Percentiles rank a stretch among this genome's conserved stretches.
Conservation (phyloP, 768 basidiomycete genomes). For the Gymnopilus junonius region DNA sequence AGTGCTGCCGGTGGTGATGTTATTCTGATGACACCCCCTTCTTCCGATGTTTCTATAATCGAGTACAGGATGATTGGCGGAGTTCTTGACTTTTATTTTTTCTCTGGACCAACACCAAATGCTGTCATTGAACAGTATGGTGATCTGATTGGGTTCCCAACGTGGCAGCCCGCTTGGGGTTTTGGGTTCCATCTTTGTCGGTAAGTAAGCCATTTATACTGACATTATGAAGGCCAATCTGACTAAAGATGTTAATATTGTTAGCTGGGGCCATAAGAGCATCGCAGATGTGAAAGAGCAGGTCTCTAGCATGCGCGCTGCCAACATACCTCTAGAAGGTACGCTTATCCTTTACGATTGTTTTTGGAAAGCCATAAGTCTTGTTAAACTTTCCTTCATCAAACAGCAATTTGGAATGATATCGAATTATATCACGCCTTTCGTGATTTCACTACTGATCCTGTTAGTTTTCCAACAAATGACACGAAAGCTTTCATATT, state of each 20-base stretch:
- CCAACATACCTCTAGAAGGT: constrained; percentile 81
- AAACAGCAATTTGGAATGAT: constrained; percentile 73
- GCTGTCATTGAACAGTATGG: constrained; percentile 76
- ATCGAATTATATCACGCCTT: constrained; percentile 74
- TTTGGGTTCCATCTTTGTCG: constrained; percentile 27
- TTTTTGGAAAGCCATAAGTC: not conserved
- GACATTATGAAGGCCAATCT: not conserved
- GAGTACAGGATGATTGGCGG: constrained; percentile 80
- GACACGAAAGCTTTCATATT: constrained; percentile 58
- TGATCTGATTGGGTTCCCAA: constrained; percentile 65
- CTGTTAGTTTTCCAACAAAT: constrained; percentile 60
- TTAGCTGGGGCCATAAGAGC: constrained; percentile 47
- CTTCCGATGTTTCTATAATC: constrained; percentile 60
- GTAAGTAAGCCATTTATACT: constrained; percentile 15
- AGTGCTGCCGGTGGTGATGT: constrained; percentile 76
- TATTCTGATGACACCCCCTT: constrained; percentile 62
- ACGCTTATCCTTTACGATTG: constrained; percentile 7
- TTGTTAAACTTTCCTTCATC: not conserved
- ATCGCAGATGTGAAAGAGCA: constrained; percentile 58
- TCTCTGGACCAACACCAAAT: constrained; percentile 58
- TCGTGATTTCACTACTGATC: constrained; percentile 73
- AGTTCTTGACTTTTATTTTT: constrained; percentile 78
- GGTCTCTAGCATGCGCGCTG: constrained; percentile 61
- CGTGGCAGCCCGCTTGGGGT: constrained; percentile 75
- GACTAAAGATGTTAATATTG: constrained; percentile 25